Conservation (phyloP, 345 rosid genomes). For the Reutealis trisperma region DNA sequence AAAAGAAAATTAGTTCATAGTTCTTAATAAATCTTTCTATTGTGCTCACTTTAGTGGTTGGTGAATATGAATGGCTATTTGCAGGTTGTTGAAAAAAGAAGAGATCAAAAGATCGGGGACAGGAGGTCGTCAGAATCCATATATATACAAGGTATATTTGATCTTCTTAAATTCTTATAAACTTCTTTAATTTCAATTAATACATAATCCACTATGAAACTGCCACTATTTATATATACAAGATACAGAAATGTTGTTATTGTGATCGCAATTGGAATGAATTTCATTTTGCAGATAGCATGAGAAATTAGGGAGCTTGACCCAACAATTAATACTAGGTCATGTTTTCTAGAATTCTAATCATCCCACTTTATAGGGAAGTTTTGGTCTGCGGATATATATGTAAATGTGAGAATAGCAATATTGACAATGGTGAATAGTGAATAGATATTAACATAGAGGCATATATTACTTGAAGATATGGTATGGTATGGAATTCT, state of each 20-base stretch:
- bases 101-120: conserved; percentile 74
- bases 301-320: conserved; percentile 20
- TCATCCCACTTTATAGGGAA: neutral
- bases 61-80: neutral
- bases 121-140: conserved; percentile 82
- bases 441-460: neutral
- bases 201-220: neutral
- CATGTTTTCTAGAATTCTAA: neutral
- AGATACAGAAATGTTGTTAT: neutral
- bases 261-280: neutral
- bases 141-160: conserved; percentile 67
- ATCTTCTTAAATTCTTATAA: neutral
- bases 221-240: no score
- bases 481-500: neutral
- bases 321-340: neutral
- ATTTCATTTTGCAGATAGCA: conserved; percentile 32
- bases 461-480: neutral
- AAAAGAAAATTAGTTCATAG: no score
- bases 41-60: no score
- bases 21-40: no score
- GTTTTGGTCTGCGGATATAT: conserved; percentile 10
- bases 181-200: neutral
- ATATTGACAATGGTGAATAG: neutral
- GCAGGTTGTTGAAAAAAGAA: conserved; percentile 64
- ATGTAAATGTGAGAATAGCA: neutral